These are phyloP conservation scores for Curvularia lunata DNA, from an alignment of 2,329 filamentous ascomycete species.

Conservation along the genomic window DNA sequence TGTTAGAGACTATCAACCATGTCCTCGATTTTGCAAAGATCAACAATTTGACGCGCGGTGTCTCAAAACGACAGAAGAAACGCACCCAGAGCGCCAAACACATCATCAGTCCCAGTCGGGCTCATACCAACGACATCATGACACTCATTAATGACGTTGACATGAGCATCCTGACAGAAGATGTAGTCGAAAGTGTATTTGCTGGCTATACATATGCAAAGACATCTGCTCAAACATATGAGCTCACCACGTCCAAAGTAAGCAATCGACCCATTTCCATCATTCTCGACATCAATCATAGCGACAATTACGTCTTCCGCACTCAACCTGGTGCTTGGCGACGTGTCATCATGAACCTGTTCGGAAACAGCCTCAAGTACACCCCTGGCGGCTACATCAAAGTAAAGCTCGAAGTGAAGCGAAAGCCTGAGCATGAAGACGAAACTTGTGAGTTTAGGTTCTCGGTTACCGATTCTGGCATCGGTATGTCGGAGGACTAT, in stretches of 20 bases:
- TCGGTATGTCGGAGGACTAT: constrained; percentile 51
- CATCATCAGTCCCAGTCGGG: constrained; percentile 38
- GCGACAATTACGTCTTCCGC: constrained; percentile 45
- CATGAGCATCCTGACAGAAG: constrained; percentile 45
- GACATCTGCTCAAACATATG: constrained; percentile 35
- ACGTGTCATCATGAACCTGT: constrained; percentile 50
- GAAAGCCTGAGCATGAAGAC: constrained; percentile 26
- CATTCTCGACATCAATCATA: constrained; percentile 46
- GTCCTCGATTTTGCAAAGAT: constrained; percentile 52
- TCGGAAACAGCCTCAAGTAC: constrained; percentile 51
- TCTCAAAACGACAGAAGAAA: constrained; percentile 40
- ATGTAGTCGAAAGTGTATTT: constrained; percentile 48
- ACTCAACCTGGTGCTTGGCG: constrained; percentile 50
- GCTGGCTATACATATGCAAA: constrained; percentile 46
- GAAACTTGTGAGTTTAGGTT: constrained; percentile 40
- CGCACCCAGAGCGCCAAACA: constrained; percentile 40
- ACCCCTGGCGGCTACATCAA: constrained; percentile 47
- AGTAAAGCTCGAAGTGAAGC: constrained; percentile 44
- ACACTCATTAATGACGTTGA: constrained; percentile 46
- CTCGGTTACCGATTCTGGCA: constrained; percentile 49
- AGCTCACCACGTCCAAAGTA: constrained; percentile 23
- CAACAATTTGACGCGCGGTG: constrained; percentile 44
- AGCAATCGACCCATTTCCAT: constrained; percentile 35
- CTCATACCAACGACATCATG: constrained; percentile 45
- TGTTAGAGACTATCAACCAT: constrained; percentile 53